phyloP scores from a whole-genome alignment of 208 protist species.

The Phytomonas sp. region DNA sequence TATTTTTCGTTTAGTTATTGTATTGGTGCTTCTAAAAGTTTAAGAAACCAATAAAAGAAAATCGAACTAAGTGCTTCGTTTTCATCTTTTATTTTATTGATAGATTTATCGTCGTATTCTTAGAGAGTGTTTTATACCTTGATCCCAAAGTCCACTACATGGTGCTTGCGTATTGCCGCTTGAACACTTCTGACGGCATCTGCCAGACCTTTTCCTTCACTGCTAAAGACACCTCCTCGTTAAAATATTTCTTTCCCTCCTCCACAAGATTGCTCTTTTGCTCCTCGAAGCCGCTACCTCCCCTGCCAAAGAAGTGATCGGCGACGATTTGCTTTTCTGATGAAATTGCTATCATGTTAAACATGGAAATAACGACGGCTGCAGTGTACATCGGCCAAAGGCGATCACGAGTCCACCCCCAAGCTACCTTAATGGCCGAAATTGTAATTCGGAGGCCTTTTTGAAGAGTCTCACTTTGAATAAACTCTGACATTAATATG shows the following conservation, averaged over 20 bases:
- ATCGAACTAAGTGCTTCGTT: not conserved
- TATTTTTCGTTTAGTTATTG: constrained; percentile 11
- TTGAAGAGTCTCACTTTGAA: constrained; percentile 33
- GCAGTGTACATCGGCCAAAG: constrained; percentile 78
- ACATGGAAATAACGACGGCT: constrained; percentile 61
- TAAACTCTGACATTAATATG: constrained; percentile 28
- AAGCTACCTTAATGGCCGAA: constrained; percentile 22
- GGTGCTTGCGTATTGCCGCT: constrained; percentile 53
- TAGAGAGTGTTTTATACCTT: not conserved
- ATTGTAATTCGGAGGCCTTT: constrained; percentile 22
- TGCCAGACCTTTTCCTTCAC: constrained; percentile 84
- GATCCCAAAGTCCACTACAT: constrained; percentile 8
- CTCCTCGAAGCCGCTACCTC: constrained; percentile 18
- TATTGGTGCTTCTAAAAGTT: not conserved
- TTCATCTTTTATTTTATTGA: constrained; percentile 8
- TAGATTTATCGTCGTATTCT: constrained; percentile 1
- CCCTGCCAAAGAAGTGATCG: constrained; percentile 67
- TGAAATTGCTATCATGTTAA: constrained; percentile 60
- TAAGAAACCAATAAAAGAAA: constrained; percentile 1
- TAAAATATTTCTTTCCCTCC: constrained; percentile 59
- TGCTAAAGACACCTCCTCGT: constrained; percentile 72
- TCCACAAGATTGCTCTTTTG: constrained; percentile 31
- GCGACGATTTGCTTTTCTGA: constrained; percentile 84
- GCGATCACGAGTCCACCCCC: constrained; percentile 42
- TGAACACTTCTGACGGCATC: constrained; percentile 41